Base-by-base conservation (phyloP, 768 basidiomycete genomes). In the Boletus tomentosulus region DNA sequence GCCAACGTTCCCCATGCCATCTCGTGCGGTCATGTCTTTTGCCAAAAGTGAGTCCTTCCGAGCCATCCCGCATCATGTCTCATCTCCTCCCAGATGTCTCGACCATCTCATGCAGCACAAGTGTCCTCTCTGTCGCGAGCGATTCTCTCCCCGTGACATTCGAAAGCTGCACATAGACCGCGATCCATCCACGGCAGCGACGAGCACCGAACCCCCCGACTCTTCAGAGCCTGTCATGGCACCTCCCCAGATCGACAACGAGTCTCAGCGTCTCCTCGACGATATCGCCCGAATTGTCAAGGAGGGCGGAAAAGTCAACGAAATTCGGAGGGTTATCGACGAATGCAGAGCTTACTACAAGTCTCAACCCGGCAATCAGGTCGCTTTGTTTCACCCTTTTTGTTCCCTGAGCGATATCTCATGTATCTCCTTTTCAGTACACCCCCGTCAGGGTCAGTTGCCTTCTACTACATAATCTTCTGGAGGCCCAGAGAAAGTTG, bases 1-100 rank as follows among this genome's bases (percentile, higher is more conserved):
- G 59, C 59, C 44, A 83, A 80, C 64, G 74, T 78, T 8, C 86
- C 87, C 48, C 81, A 84, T 62, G 78, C 81, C 46, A 85, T 89
- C 61, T 55, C 75, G 46, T 90, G 88, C 56, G 88, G 88, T 16
- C 87, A 89, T 65, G 79, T 83, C 52, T 87, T 87, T 70, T 89
- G 85, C 61, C 69, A 71, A 57, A 69, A 57, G 74, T 73, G 38
- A 61, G 72, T 38, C 13, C 44, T 13, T 45, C 30, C 19, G 15
- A n/a, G 31, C 16, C 33, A 25, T 2, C 6, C 44, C 15, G 44
- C 39, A 41, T 9, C 46, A 5, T 34, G 13, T 33, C 52, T 53
- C 24, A 48, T 41, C 22, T 22, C 25, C 6, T 11, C n/a, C 3
- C 4, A 53, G 52, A 35, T 87, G 86, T 64, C 73, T 87, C 47